Evolutionary conservation across 1,284 basidiomycete species (phyloP).

Genomic region (Moesziomyces sp.): DNA sequence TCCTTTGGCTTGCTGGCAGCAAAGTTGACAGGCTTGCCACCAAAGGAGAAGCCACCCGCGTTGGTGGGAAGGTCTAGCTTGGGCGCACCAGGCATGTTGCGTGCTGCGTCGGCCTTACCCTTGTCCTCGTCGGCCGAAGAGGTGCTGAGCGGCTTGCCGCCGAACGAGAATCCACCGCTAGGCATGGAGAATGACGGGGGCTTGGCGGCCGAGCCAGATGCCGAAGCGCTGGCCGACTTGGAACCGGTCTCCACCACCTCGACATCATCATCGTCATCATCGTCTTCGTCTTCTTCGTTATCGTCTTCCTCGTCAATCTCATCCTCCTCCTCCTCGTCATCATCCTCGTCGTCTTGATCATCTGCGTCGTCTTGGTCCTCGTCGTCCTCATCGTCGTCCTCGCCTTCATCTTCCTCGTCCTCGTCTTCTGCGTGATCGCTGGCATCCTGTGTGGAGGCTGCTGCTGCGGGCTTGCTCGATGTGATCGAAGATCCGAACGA

Average conservation of each 20-base stretch:
- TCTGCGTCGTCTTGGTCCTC: slow-evolving; percentile 23
- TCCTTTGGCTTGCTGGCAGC: slow-evolving; percentile 10
- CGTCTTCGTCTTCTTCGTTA: slow-evolving; percentile 4
- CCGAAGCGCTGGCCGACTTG: slow-evolving; percentile 13
- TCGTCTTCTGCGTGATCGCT: slow-evolving; percentile 8
- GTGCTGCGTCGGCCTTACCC: slow-evolving; percentile 31
- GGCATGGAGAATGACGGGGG: slow-evolving; percentile 39
- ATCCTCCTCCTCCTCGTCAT: slow-evolving; percentile 18
- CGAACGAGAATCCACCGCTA: slow-evolving; percentile 39
- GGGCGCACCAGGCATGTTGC: slow-evolving; percentile 36
- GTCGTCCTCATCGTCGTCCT: slow-evolving; percentile 18
- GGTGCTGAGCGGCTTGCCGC: slow-evolving; percentile 28
- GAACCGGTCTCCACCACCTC: slow-evolving; percentile 23
- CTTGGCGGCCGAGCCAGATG: slow-evolving; percentile 3
- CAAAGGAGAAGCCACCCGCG: slow-evolving; percentile 34
- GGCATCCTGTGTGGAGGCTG: background rate
- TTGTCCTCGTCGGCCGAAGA: slow-evolving; percentile 18
- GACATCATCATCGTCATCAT: slow-evolving; percentile 25
- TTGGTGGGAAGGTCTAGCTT: slow-evolving; percentile 13
- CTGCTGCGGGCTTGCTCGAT: slow-evolving; percentile 2
- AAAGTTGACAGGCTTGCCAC: slow-evolving; percentile 36
- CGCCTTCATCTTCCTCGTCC: slow-evolving; percentile 4
- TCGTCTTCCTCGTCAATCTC: slow-evolving; percentile 11
- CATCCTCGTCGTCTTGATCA: slow-evolving; percentile 16
- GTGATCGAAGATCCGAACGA: slow-evolving; percentile 15